phyloP scores from a whole-genome alignment of 2,329 filamentous ascomycete genomes.

The Curvularia verruculosa region DNA sequence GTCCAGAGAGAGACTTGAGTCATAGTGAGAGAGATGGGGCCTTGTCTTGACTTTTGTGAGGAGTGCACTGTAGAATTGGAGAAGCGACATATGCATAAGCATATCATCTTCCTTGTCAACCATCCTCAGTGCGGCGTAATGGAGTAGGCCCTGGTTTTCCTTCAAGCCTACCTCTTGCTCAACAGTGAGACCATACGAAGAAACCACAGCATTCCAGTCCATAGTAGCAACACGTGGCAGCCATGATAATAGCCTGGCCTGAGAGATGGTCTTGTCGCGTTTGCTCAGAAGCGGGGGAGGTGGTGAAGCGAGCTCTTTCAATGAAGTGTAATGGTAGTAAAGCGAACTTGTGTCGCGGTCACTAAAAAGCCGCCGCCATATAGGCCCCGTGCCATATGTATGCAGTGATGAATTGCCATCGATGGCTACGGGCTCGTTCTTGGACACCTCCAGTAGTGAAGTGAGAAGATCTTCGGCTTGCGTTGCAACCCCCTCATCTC shows the following conservation, averaged over 20 bases:
- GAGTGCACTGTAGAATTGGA: conserved; percentile 64
- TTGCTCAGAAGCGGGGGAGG: conserved; percentile 51
- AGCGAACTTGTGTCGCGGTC: conserved; percentile 64
- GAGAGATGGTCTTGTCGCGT: conserved; percentile 63
- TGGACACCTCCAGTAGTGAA: conserved; percentile 57
- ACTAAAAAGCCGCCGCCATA: conserved; percentile 68
- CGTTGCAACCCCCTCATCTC: conserved; percentile 61
- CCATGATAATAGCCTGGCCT: conserved; percentile 65
- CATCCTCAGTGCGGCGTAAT: conserved; percentile 63
- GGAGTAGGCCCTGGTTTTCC: conserved; percentile 54
- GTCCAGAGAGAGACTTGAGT: conserved; percentile 54
- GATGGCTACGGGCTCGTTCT: conserved; percentile 51
- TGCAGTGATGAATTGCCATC: conserved; percentile 32
- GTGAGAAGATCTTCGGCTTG: conserved; percentile 60
- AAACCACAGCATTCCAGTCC: conserved; percentile 61
- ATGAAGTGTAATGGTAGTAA: conserved; percentile 62
- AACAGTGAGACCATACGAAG: conserved; percentile 59
- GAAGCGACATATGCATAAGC: conserved; percentile 64
- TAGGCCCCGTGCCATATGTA: conserved; percentile 47
- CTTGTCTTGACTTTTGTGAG: conserved; percentile 51
- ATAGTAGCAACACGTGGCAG: conserved; percentile 60
- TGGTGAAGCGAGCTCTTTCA: conserved; percentile 45
- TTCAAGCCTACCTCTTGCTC: conserved; percentile 52
- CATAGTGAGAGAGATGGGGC: conserved; percentile 43
- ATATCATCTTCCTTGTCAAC: conserved; percentile 62